Evolutionary conservation across 768 basidiomycete genomes (phyloP).

Genomic region (Naganishia vaughanmartiniae): DNA sequence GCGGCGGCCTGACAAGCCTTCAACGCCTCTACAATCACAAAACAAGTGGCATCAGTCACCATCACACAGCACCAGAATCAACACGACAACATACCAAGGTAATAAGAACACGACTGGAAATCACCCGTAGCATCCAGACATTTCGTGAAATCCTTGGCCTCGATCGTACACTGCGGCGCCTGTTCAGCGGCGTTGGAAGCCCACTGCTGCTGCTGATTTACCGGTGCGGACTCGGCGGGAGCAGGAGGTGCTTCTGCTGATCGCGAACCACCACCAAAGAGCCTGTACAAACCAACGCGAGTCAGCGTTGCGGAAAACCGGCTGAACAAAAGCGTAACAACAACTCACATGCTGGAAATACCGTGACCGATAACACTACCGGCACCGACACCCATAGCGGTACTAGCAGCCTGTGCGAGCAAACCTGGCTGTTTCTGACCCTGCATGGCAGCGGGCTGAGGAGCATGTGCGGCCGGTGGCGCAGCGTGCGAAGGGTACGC

Average conservation of each 20-base stretch:
- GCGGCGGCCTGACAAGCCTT: constrained; percentile 53
- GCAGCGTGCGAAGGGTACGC: constrained; percentile 34
- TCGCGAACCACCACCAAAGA: constrained; percentile 44
- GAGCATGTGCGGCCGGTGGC: constrained; percentile 32
- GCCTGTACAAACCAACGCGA: constrained; percentile 17
- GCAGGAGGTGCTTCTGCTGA: constrained; percentile 30
- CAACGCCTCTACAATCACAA: constrained; percentile 28
- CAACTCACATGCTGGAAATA: constrained; percentile 45
- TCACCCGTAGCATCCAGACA: constrained; percentile 52
- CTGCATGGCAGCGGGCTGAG: constrained; percentile 27
- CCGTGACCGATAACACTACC: constrained; percentile 52
- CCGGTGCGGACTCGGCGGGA: constrained; percentile 40
- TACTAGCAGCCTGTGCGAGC: constrained; percentile 48
- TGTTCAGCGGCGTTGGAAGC: constrained; percentile 27
- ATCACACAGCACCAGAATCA: background rate
- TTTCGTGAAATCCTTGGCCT: constrained; percentile 53
- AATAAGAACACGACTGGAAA: constrained; percentile 49
- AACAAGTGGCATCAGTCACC: background rate
- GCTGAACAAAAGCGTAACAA: background rate
- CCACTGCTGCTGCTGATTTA: constrained; percentile 38
- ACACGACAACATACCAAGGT: constrained; percentile 41
- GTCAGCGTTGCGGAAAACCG: background rate
- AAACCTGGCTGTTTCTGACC: constrained; percentile 47
- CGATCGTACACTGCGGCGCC: constrained; percentile 43
- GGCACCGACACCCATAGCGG: constrained; percentile 49